Evolutionary conservation across 2,329 filamentous ascomycete genomes (phyloP).

Genomic region (Immersiporthe knoxdaviesiana): DNA sequence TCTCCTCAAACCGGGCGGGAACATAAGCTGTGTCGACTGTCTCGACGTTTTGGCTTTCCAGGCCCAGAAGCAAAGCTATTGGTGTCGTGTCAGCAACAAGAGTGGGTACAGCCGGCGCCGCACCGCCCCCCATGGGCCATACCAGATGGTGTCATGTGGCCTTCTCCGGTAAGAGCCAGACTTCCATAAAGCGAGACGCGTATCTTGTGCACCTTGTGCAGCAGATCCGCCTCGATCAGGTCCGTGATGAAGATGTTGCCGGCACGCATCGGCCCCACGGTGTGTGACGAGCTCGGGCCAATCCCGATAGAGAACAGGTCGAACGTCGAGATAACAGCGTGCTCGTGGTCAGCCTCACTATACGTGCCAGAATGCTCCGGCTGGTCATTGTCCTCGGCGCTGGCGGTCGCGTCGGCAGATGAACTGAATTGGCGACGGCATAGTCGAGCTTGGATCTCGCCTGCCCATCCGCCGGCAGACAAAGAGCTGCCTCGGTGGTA

Average conservation of each 20-base stretch:
- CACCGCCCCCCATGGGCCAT: neutral
- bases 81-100: neutral
- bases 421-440: slow-evolving; percentile 15
- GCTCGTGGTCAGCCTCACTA: slow-evolving; percentile 54
- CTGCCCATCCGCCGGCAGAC: neutral
- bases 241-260: slow-evolving; percentile 56
- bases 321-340: slow-evolving; percentile 56
- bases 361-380: slow-evolving; percentile 43
- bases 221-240: slow-evolving; percentile 48
- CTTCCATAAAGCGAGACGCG: slow-evolving; percentile 54
- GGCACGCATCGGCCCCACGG: slow-evolving; percentile 55
- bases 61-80: slow-evolving; percentile 49
- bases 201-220: slow-evolving; percentile 51
- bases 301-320: slow-evolving; percentile 57
- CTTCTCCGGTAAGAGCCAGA: slow-evolving; percentile 54
- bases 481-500: neutral
- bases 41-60: slow-evolving; percentile 54
- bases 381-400: neutral
- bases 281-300: slow-evolving; percentile 55
- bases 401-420: neutral
- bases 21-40: slow-evolving; percentile 54
- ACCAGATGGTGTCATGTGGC: slow-evolving; percentile 54
- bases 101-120: neutral
- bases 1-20: slow-evolving; percentile 49
- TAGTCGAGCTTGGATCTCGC: neutral